Percentiles rank a stretch among this genome's conserved stretches.
These are phyloP conservation scores for Pneumocystis jirovecii DNA, from an alignment of 1,139 yeast species.

Conservation along the genomic window DNA sequence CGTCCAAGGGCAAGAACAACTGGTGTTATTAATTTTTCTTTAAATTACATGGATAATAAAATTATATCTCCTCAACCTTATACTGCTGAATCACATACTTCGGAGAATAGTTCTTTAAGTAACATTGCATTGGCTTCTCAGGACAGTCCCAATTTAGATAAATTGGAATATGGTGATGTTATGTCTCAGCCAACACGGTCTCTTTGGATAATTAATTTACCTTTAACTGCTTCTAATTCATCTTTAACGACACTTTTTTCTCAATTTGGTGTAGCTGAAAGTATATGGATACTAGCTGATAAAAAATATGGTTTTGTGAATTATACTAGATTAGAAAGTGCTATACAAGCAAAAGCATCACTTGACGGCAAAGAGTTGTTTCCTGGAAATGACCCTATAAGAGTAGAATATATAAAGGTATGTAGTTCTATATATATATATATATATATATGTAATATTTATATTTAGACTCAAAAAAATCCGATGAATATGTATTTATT, in stretches of 20 bases:
- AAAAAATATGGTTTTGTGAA: slow-evolving; percentile 55
- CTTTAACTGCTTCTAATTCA: slow-evolving; percentile 35
- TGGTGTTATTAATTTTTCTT: slow-evolving; percentile 8
- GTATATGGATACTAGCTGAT: slow-evolving; percentile 44
- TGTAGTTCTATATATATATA: slow-evolving; percentile 4
- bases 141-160: background rate
- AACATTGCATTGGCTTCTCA: background rate
- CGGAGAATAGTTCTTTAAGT: background rate
- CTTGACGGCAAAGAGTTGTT: slow-evolving; percentile 70
- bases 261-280: slow-evolving; percentile 39
- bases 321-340: slow-evolving; percentile 54
- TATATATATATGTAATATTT: slow-evolving; percentile 1
- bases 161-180: background rate
- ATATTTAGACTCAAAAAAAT: background rate
- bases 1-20: slow-evolving; percentile 12
- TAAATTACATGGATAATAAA: slow-evolving; percentile 8
- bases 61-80: slow-evolving; percentile 4
- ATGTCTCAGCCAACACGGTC: slow-evolving; percentile 45
- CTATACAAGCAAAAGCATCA: slow-evolving; percentile 60
- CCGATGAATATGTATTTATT: background rate
- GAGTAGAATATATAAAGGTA: slow-evolving; percentile 29
- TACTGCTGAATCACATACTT: background rate
- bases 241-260: slow-evolving; percentile 33
- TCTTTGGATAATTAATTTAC: slow-evolving; percentile 62
- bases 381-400: slow-evolving; percentile 41